Conservation (phyloP, 495 filamentous ascomycete genomes). For the Cairneyella variabilis region DNA sequence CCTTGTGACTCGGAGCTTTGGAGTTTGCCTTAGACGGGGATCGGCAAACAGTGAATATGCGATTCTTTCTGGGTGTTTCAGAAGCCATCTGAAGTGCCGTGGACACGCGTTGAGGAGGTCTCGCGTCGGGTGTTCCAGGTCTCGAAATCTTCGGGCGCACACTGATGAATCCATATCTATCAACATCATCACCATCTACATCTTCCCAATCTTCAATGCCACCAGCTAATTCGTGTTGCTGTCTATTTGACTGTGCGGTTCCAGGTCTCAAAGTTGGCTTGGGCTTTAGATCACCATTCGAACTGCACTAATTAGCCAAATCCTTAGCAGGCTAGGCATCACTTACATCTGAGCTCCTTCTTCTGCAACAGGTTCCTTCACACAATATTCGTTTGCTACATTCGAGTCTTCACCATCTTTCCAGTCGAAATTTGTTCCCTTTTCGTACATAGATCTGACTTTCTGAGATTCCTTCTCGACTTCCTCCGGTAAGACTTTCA, state of each 20-base stretch:
- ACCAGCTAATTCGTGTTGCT: conserved; percentile 58
- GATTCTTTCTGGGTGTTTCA: conserved; percentile 55
- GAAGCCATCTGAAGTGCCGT: conserved; percentile 59
- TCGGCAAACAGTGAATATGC: conserved; percentile 50
- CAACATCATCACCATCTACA: conserved; percentile 79
- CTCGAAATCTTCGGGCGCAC: conserved; percentile 17
- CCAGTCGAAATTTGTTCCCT: conserved; percentile 58
- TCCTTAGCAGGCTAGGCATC: background rate
- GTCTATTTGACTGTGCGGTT: conserved; percentile 20
- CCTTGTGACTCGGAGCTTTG: conserved; percentile 37
- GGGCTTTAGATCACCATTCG: conserved; percentile 8
- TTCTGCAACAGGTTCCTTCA: conserved; percentile 9
- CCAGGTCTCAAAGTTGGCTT: conserved; percentile 2
- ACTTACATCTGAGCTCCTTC: conserved; percentile 8
- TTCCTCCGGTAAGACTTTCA: conserved; percentile 63
- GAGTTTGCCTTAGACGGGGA: conserved; percentile 35
- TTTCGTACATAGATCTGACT: conserved; percentile 89
- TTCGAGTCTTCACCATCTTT: conserved; percentile 43
- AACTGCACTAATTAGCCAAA: conserved; percentile 12
- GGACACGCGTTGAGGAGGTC: conserved; percentile 61
- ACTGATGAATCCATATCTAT: conserved; percentile 92
- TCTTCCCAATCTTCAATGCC: conserved; percentile 96
- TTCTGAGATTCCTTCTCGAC: conserved; percentile 82
- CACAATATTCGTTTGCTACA: background rate
- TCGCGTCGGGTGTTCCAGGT: conserved; percentile 36